These are phyloP conservation scores for Urochloa ruziziensis DNA, from an alignment of 176 grass and related monocot species.

Conservation along the genomic window DNA sequence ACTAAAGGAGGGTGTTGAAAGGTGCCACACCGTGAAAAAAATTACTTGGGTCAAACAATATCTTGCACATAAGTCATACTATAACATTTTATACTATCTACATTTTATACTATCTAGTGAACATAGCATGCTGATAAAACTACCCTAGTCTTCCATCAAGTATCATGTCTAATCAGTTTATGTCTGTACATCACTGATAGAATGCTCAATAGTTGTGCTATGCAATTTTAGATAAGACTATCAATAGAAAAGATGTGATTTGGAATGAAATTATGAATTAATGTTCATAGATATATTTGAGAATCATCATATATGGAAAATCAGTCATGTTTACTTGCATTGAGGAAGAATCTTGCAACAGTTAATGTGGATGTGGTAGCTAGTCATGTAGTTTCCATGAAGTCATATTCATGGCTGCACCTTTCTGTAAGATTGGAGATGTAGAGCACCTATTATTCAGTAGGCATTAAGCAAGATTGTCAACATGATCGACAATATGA, in stretches of 20 bases:
- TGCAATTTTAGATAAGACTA: constrained; percentile 7
- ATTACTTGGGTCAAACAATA: neutral
- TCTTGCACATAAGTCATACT: neutral
- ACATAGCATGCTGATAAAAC: neutral
- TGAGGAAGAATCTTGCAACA: neutral
- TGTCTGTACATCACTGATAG: neutral
- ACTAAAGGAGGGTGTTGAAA: no score
- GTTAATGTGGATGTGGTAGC: neutral
- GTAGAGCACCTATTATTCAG: neutral
- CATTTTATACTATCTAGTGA: neutral
- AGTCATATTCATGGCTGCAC: neutral
- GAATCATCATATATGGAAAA: neutral
- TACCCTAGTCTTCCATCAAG: neutral
- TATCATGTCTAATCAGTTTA: neutral
- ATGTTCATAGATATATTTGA: neutral
- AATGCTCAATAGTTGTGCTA: constrained; percentile 3
- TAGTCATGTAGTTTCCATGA: neutral
- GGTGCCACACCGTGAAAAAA: no score
- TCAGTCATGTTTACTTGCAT: constrained; percentile 2
- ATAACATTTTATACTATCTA: neutral
- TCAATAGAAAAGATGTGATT: neutral
- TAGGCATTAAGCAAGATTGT: neutral
- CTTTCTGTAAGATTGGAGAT: neutral
- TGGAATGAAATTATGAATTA: neutral
- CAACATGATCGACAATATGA: no score